Evolutionary conservation across 805 yeast species (phyloP), one percentile per base, ranked within the genome.

Genomic region (Yarrowia deformans): DNA sequence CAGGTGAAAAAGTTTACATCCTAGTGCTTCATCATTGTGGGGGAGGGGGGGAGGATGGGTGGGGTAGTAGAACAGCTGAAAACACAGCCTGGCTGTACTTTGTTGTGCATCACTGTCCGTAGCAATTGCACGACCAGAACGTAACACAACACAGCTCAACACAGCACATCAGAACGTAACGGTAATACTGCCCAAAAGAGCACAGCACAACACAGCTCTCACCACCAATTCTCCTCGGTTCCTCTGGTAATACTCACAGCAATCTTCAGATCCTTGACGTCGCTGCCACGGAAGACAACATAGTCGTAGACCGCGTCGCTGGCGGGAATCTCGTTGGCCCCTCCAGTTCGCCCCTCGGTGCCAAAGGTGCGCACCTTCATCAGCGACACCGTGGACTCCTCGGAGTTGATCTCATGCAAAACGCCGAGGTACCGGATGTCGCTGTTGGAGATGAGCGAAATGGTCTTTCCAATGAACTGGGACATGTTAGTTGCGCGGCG

Each of bases 401-500:
- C 93, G 37, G 97, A 95, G 78, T 92, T 92, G 75, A 95, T 91
- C 73, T 87, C 88, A 72, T 91, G 92, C 76, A 94, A 84, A n/a
- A 86, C 81, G 40, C 99, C 99, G 70, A 92, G 95, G 77, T 94
- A 94, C 72, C 97, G 84, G 71, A 90, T 88, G 46, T 91, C 91
- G 74, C 90, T 88, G 76, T 86, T 87, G 70, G 96, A 89, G 72
- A 90, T 85, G 77, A 92, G 83, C 34, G 95, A 87, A 74, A 93
- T 91, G 66, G 94, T 89, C 78, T 91, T 91, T 10, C 98, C 98
- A 73, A 93, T 90, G 79, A 89, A 93, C 76, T 93, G 93, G 56
- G 98, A 89, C 98, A 95, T 95, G 50, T 29, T 56, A 23, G 29
- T 23, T 23, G 29, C 29, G 29, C 29, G 29, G 45, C 35, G 19